Conservation (phyloP, 257 asterid species). For the Ajuga chamaepitys region DNA sequence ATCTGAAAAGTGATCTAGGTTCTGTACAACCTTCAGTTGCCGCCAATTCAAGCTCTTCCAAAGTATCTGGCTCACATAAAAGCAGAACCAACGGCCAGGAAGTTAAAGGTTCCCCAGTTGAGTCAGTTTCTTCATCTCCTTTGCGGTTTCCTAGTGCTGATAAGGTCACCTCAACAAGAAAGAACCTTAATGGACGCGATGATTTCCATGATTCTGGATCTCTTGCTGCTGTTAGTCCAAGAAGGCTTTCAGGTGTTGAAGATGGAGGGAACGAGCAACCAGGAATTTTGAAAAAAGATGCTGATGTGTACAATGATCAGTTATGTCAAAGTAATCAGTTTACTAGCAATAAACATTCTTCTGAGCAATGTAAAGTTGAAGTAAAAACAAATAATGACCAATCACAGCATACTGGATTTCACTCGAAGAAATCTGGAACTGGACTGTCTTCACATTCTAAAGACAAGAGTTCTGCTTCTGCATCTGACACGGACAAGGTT, state of each 20-base stretch:
- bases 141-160: slow-evolving; percentile 39
- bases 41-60: slow-evolving; percentile 97
- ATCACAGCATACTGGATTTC: slow-evolving; percentile 32
- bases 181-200: slow-evolving; percentile 30
- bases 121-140: slow-evolving; percentile 98
- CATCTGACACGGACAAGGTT: slow-evolving; percentile 40
- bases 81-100: slow-evolving; percentile 58
- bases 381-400: slow-evolving; percentile 32
- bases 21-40: slow-evolving; percentile 55
- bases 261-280: slow-evolving; percentile 29
- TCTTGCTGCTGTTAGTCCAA: slow-evolving; percentile 35
- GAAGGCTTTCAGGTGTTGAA: slow-evolving; percentile 44
- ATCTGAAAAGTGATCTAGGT: slow-evolving; percentile 54
- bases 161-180: slow-evolving; percentile 36
- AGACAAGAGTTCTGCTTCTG: slow-evolving; percentile 46
- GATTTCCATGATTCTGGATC: slow-evolving; percentile 40
- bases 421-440: slow-evolving; percentile 55
- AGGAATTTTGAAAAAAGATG: slow-evolving; percentile 34
- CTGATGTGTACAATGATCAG: slow-evolving; percentile 21
- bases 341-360: slow-evolving; percentile 27
- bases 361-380: slow-evolving; percentile 37
- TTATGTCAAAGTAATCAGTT: slow-evolving; percentile 33
- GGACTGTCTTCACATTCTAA: slow-evolving; percentile 52
- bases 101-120: slow-evolving; percentile 85
- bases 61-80: slow-evolving; percentile 81